phyloP scores from a whole-genome alignment of 2,329 filamentous ascomycete species.

The Allantophomopsis cytisporea region DNA sequence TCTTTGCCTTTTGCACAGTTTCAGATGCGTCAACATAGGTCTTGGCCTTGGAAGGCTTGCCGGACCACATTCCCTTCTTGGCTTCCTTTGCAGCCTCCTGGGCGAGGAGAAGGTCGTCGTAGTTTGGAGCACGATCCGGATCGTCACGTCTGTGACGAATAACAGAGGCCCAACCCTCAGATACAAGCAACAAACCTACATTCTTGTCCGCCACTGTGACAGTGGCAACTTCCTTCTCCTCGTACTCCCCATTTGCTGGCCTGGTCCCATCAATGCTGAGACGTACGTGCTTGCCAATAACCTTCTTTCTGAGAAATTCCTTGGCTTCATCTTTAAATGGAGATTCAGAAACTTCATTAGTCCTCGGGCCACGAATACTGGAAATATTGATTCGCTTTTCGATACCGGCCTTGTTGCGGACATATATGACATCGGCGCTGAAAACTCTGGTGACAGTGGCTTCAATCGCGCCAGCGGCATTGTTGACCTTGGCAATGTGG shows the following conservation, averaged over 20 bases:
- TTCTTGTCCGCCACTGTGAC: conserved; percentile 77
- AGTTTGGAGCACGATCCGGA: conserved; percentile 84
- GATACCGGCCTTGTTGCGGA: conserved; percentile 69
- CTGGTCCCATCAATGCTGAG: conserved; percentile 83
- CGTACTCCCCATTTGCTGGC: conserved; percentile 78
- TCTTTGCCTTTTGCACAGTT: conserved; percentile 86
- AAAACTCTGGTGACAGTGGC: conserved; percentile 76
- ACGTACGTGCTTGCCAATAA: conserved; percentile 93
- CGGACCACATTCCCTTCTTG: conserved; percentile 89
- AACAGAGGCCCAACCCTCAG: conserved; percentile 85
- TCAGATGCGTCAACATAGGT: conserved; percentile 85
- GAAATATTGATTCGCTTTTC: conserved; percentile 89
- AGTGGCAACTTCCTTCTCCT: conserved; percentile 89
- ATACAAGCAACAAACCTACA: conserved; percentile 70
- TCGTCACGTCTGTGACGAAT: conserved; percentile 93
- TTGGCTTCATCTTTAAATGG: conserved; percentile 90
- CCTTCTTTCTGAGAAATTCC: conserved; percentile 83
- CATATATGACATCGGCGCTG: conserved; percentile 76
- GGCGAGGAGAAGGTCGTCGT: conserved; percentile 73
- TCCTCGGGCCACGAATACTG: conserved; percentile 87
- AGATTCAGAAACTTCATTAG: conserved; percentile 72
- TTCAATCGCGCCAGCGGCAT: conserved; percentile 53
- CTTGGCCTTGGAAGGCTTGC: conserved; percentile 73
- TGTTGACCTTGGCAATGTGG: conserved; percentile 55
- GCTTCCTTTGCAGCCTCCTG: conserved; percentile 76